phyloP scores from a whole-genome alignment of 2,329 filamentous ascomycete species.

The Magnaporthiopsis rhizophila region DNA sequence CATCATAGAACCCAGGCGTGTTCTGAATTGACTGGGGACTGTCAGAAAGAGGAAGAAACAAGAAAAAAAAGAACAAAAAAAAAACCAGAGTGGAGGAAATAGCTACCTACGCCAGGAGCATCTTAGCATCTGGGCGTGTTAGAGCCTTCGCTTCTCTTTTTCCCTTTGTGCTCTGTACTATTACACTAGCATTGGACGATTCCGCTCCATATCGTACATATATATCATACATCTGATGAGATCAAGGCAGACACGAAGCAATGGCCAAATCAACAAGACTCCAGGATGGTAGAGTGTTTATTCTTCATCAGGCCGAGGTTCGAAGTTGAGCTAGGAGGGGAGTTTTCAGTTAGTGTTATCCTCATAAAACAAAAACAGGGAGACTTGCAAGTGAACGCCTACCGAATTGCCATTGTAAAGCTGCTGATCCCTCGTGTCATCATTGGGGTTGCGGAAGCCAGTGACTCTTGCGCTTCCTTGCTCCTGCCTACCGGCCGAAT shows the following conservation, averaged over 20 bases:
- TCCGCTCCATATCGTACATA: constrained; percentile 3
- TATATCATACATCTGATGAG: not conserved
- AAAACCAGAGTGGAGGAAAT: not conserved
- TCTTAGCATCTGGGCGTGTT: not conserved
- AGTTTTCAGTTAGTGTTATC: not conserved
- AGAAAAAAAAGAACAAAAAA: not conserved
- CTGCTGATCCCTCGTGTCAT: constrained; percentile 53
- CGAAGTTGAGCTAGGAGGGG: constrained; percentile 55
- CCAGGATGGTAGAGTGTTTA: not conserved
- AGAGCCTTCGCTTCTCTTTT: not conserved
- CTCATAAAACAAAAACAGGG: not conserved
- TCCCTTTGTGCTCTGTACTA: not conserved
- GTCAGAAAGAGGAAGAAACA: not conserved
- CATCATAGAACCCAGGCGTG: not conserved
- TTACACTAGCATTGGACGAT: constrained; percentile 7
- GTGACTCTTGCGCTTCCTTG: constrained; percentile 25
- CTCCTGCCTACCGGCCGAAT: constrained; percentile 10
- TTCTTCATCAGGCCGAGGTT: constrained; percentile 55
- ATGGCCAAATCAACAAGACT: not conserved
- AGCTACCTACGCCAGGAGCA: not conserved
- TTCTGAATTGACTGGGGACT: not conserved
- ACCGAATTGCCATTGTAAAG: constrained; percentile 91
- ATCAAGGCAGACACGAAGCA: not conserved
- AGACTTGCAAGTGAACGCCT: constrained; percentile 26
- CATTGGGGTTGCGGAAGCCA: constrained; percentile 45